Evolutionary conservation across 1,139 yeast genomes (phyloP).

Genomic region (Meyerozyma guilliermondii): DNA sequence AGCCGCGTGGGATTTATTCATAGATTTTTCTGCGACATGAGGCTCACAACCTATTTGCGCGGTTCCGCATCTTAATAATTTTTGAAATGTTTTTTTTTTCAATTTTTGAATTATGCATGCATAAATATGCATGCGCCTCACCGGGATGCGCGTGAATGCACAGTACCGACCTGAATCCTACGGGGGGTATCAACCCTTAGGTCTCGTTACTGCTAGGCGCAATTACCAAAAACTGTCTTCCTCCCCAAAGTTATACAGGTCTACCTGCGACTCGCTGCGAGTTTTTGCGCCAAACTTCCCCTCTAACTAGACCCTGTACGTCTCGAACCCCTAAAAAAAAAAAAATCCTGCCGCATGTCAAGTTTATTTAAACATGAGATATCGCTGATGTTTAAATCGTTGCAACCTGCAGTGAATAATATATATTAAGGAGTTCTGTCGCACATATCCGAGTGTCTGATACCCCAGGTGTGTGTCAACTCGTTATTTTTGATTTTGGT

Average conservation of each 20-base stretch:
- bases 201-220: too few species aligned
- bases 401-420: neutral
- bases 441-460: too few species aligned
- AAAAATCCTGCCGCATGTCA: neutral
- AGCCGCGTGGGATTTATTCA: too few species aligned
- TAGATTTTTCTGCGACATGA: too few species aligned
- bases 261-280: neutral
- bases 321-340: neutral
- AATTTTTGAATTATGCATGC: neutral
- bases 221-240: neutral
- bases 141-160: neutral
- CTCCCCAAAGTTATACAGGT: neutral
- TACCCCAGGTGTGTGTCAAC: too few species aligned
- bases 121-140: neutral
- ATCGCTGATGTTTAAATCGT: neutral
- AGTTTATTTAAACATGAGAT: neutral
- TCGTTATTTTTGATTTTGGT: too few species aligned
- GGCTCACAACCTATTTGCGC: too few species aligned
- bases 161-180: neutral
- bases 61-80: too few species aligned
- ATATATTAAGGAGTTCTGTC: neutral
- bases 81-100: too few species aligned
- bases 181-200: too few species aligned
- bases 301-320: neutral
- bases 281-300: neutral